Percentiles rank a stretch among this genome's conserved stretches.
Evolutionary conservation across 78 protist genomes (phyloP).

Genomic region (Salpingoeca rosetta): DNA sequence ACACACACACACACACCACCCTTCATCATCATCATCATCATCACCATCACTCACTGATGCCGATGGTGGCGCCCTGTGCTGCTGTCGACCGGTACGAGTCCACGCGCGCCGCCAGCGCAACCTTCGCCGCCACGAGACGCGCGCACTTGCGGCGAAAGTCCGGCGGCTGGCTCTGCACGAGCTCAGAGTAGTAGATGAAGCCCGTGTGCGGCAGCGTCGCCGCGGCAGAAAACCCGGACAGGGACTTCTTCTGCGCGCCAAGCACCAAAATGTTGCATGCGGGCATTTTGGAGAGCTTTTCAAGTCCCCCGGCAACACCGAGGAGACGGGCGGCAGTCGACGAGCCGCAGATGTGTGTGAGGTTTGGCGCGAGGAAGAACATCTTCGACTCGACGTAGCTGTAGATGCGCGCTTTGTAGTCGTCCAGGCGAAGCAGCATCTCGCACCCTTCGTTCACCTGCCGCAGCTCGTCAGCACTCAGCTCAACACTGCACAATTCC

Average conservation of each 20-base stretch:
- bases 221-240: constrained; percentile 52
- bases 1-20: no score
- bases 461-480: constrained; percentile 23
- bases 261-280: constrained; percentile 52
- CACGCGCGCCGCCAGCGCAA: constrained; percentile 6
- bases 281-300: constrained; percentile 51
- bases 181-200: constrained; percentile 38
- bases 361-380: constrained; percentile 69
- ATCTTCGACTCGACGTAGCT: constrained; percentile 68
- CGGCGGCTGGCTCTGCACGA: constrained; percentile 6
- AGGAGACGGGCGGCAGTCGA: constrained; percentile 63
- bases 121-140: constrained; percentile 11
- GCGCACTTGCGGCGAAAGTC: not conserved
- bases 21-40: no score
- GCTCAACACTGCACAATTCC: not conserved
- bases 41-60: not conserved
- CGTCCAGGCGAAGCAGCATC: constrained; percentile 44
- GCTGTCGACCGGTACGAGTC: not conserved
- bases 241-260: constrained; percentile 5
- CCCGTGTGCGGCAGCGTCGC: constrained; percentile 47
- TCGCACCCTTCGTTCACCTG: constrained; percentile 42
- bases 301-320: constrained; percentile 69
- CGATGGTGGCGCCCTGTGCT: not conserved
- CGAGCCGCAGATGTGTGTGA: constrained; percentile 52
- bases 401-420: not conserved